These are phyloP conservation scores for Globisporangium mamillatum DNA, from an alignment of 352 stramenopile species.

Conservation along the genomic window DNA sequence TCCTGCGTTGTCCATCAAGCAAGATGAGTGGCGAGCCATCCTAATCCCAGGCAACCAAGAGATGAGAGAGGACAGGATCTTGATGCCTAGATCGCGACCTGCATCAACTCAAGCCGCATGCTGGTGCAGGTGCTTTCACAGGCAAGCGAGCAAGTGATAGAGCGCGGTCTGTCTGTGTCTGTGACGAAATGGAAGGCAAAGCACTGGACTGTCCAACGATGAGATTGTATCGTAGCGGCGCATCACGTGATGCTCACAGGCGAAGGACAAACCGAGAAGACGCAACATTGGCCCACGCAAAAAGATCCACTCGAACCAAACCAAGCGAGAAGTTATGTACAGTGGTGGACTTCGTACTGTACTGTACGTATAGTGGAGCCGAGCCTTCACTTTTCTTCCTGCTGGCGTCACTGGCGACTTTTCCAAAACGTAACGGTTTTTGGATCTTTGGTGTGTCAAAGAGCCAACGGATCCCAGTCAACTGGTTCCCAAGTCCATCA, in stretches of 20 bases:
- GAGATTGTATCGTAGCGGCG: not conserved
- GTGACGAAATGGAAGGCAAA: not conserved
- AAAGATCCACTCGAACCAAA: not conserved
- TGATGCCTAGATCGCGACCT: not conserved
- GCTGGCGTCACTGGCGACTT: not conserved
- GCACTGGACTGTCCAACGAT: not conserved
- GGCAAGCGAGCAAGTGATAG: too few relatives aligned
- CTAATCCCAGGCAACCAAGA: not conserved
- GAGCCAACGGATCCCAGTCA: not conserved
- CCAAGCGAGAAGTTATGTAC: not conserved
- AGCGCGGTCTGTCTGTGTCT: too few relatives aligned
- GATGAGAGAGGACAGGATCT: not conserved
- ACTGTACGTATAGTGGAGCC: not conserved
- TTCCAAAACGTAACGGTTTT: not conserved
- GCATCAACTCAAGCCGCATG: too few relatives aligned
- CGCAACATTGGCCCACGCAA: not conserved
- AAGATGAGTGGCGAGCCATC: not conserved
- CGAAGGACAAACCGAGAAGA: not conserved
- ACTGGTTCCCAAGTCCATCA: not conserved
- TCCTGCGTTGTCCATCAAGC: not conserved
- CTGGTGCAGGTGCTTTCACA: not conserved
- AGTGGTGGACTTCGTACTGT: not conserved
- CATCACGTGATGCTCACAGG: not conserved
- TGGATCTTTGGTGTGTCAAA: constrained; percentile 3
- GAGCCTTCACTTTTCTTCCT: constrained; percentile 2